These are phyloP conservation scores for Arthromyces matolae DNA, from an alignment of 768 basidiomycete genomes.

Conservation along the genomic window DNA sequence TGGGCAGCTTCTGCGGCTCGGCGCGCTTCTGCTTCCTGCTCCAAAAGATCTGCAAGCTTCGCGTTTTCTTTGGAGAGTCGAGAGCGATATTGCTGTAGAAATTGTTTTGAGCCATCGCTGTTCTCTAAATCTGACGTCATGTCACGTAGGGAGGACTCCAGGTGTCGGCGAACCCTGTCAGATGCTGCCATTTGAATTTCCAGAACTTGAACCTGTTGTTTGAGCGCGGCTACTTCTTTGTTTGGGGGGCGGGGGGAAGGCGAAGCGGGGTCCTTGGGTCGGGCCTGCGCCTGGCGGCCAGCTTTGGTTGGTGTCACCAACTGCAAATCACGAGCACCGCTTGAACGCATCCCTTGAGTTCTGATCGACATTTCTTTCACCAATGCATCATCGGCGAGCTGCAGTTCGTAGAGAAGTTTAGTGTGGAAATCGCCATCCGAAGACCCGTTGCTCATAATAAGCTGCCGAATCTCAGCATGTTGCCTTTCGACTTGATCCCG, in stretches of 20 bases:
- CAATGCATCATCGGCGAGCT: constrained; percentile 55
- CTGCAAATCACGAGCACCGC: constrained; percentile 32
- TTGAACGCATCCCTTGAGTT: constrained; percentile 29
- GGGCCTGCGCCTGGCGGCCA: constrained; percentile 32
- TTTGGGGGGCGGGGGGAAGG: constrained; percentile 38
- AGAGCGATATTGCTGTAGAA: constrained; percentile 52
- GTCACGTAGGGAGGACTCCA: constrained; percentile 56
- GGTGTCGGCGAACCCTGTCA: constrained; percentile 60
- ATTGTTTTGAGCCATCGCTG: constrained; percentile 63
- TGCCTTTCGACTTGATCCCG: constrained; percentile 62
- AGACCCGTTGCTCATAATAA: constrained; percentile 54
- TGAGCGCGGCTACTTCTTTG: constrained; percentile 47
- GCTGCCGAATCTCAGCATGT: constrained; percentile 67
- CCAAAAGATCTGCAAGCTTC: constrained; percentile 49
- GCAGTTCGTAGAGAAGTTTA: constrained; percentile 59
- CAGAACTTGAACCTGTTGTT: constrained; percentile 62
- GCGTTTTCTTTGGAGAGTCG: constrained; percentile 56
- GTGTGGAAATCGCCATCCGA: constrained; percentile 60
- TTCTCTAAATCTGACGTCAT: constrained; percentile 59
- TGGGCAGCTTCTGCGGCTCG: constrained; percentile 59
- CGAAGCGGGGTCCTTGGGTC: constrained; percentile 28
- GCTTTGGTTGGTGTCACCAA: constrained; percentile 47
- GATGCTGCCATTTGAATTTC: constrained; percentile 69
- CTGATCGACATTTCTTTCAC: constrained; percentile 46
- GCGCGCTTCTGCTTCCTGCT: constrained; percentile 63